These are phyloP conservation scores for Osmozyma mogii DNA, from an alignment of 805 yeast genomes.

Conservation along the genomic window DNA sequence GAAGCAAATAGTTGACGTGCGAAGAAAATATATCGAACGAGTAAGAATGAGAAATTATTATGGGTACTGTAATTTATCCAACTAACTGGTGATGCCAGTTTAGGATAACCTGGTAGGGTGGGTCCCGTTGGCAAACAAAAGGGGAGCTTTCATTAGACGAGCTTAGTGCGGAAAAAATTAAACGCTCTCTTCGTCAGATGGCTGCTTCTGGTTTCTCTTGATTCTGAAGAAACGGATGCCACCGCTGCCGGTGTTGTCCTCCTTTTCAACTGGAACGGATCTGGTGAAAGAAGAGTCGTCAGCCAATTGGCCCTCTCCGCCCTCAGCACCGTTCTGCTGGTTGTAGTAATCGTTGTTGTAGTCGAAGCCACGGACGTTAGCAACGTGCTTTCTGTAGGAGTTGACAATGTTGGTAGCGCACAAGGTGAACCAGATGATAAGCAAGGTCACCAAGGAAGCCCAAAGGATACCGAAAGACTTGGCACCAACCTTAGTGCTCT, in stretches of 20 bases:
- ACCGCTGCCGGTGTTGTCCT: slow-evolving; percentile 35
- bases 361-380: slow-evolving; percentile 22
- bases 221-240: slow-evolving; percentile 76
- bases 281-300: slow-evolving; percentile 39
- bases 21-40: too few relatives aligned
- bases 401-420: slow-evolving; percentile 43
- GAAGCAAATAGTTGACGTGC: too few relatives aligned
- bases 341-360: slow-evolving; percentile 15
- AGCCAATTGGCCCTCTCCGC: slow-evolving; percentile 20
- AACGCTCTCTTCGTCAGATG: slow-evolving; percentile 37
- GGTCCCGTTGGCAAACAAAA: too few relatives aligned
- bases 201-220: slow-evolving; percentile 42
- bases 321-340: slow-evolving; percentile 12
- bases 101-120: too few relatives aligned
- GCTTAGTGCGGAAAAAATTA: too few relatives aligned
- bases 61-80: too few relatives aligned
- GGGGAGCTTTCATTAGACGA: too few relatives aligned
- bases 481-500: slow-evolving; percentile 45
- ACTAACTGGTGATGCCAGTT: too few relatives aligned
- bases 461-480: slow-evolving; percentile 56
- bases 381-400: slow-evolving; percentile 45
- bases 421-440: slow-evolving; percentile 43
- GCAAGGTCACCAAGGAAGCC: slow-evolving; percentile 55
- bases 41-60: too few relatives aligned
- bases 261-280: slow-evolving; percentile 24